Evolutionary conservation across 345 rosid genomes (phyloP), one percentile per base, ranked within the genome.

Genomic region (Eucalyptus tenuipes): DNA sequence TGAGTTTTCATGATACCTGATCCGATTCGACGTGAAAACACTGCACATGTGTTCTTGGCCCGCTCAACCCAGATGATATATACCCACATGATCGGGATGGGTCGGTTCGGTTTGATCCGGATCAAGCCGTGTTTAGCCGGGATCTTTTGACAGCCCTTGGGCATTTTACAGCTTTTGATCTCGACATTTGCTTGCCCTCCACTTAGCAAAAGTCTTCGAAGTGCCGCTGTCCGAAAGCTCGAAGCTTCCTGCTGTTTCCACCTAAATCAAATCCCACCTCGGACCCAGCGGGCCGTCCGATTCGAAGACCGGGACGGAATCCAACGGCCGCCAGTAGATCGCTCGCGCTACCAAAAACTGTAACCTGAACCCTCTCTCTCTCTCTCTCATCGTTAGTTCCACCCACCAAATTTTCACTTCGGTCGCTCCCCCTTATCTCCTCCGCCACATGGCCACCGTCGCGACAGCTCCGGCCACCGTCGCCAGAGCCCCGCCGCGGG

Each of bases 361-460:
- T 52, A 75, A 75, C 27, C 82, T 3, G 27, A 75, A 18, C 45
- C 82, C 47, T 11, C 75, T 1, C 29, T 2, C 49, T 37, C 50
- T 66, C 48, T 22, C 27, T 20, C 2, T 25, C 29, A 75, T 75
- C 84, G 47, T 75, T 75, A 6, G 84, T 40, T 87, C 88, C 85
- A 44, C 57, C 82, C 88, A 42, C 79, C 47, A 16, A 16, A 42
- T 80, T 27, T 59, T 87, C 88, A 52, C 29, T n/a, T 68, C 50
- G 85, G 45, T 50, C 55, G 16, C 66, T 27, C 80, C 82, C 66
- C 44, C 87, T 47, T 82, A 80, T 42, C 44, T 48, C 37, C 87
- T 64, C 31, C 37, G 42, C 81, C 84, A 89, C 47, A 97, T 96
- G 99, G 98, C 98, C 86, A 93, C 94, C 66, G 92, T 96, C 91